Conservation (phyloP, 2,329 filamentous ascomycete genomes). For the Trichoderma oligosporum region DNA sequence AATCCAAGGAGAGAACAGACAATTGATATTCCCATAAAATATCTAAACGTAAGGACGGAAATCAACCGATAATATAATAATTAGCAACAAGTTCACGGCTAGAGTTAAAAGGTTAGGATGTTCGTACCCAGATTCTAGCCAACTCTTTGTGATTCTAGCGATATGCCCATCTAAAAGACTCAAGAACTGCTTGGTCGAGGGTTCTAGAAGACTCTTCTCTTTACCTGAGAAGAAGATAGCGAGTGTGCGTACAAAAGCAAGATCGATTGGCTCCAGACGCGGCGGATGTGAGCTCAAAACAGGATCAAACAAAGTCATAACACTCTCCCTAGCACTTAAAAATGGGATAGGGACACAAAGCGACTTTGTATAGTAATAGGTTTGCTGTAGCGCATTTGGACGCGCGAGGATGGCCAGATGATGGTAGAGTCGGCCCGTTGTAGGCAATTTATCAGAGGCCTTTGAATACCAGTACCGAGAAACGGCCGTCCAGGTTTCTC, state of each 20-base stretch:
- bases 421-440: slow-evolving; percentile 77
- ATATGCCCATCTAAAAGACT: slow-evolving; percentile 56
- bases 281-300: slow-evolving; percentile 40
- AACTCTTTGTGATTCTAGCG: slow-evolving; percentile 44
- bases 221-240: slow-evolving; percentile 59
- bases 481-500: slow-evolving; percentile 78
- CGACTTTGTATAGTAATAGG: slow-evolving; percentile 69
- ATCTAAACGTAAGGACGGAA: slow-evolving; percentile 22
- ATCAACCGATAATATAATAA: too few relatives aligned
- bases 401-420: slow-evolving; percentile 77
- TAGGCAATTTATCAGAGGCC: slow-evolving; percentile 71
- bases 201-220: slow-evolving; percentile 41
- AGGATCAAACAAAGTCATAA: slow-evolving; percentile 65
- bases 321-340: slow-evolving; percentile 61
- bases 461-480: slow-evolving; percentile 81
- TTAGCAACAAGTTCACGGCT: not conserved
- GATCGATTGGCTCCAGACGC: slow-evolving; percentile 45
- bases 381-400: slow-evolving; percentile 64
- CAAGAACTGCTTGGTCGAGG: slow-evolving; percentile 48
- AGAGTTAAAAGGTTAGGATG: not conserved
- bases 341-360: slow-evolving; percentile 68
- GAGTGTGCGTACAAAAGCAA: slow-evolving; percentile 60
- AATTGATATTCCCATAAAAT: slow-evolving; percentile 33
- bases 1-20: slow-evolving; percentile 35
- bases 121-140: slow-evolving; percentile 47